Evolutionary conservation across 2,329 filamentous ascomycete genomes (phyloP).

Genomic region (Arthrobotrys megalospora): DNA sequence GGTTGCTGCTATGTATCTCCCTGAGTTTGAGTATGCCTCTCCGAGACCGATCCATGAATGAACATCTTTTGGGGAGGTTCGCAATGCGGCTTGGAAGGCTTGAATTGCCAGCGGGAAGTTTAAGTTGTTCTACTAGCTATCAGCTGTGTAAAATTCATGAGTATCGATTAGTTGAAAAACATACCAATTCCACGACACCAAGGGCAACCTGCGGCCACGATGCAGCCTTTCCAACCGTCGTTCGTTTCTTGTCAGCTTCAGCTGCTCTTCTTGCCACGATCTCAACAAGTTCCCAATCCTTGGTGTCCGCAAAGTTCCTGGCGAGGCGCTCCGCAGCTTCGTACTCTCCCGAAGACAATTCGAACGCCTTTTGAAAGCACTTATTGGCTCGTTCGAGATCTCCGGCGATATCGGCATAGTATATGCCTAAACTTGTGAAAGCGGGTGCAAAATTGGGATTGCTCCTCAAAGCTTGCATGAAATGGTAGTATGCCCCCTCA

Average conservation of each 20-base stretch:
- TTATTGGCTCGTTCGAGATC: constrained; percentile 89
- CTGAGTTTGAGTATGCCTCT: constrained; percentile 97
- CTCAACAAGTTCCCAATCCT: constrained; percentile 97
- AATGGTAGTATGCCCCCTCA: constrained; percentile 84
- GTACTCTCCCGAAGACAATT: constrained; percentile 88
- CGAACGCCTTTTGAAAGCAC: constrained; percentile 96
- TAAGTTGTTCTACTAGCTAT: constrained; percentile 63
- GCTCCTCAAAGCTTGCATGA: constrained; percentile 85
- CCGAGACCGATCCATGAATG: constrained; percentile 96
- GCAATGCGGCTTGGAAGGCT: constrained; percentile 89
- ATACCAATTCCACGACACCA: constrained; percentile 81
- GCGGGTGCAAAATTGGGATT: constrained; percentile 90
- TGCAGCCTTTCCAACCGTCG: constrained; percentile 89
- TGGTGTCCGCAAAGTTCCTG: constrained; percentile 85
- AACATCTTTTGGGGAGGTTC: constrained; percentile 88
- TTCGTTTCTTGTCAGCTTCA: constrained; percentile 92
- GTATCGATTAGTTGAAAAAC: neutral
- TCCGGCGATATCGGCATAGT: constrained; percentile 89
- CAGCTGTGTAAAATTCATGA: neutral
- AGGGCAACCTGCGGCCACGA: constrained; percentile 97
- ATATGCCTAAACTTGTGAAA: constrained; percentile 91
- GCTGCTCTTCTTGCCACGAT: constrained; percentile 90
- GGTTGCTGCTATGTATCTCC: constrained; percentile 91
- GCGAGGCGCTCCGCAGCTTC: constrained; percentile 89
- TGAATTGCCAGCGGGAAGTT: constrained; percentile 85